These are phyloP conservation scores for Xylariales sp. DNA, from an alignment of 2,329 filamentous ascomycete species.

Conservation along the genomic window DNA sequence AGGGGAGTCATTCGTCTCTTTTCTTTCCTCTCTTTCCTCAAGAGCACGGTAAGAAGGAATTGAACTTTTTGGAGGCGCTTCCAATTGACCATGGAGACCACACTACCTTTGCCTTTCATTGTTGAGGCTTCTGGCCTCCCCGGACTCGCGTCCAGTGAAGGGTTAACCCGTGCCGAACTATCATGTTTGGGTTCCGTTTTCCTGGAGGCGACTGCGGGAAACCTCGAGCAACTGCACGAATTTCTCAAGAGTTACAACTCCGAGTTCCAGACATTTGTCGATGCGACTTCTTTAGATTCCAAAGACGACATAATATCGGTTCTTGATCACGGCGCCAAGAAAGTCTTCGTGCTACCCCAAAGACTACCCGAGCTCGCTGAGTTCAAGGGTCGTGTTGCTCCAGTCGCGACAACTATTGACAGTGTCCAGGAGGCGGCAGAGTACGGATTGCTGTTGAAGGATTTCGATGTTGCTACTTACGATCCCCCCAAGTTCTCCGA, in stretches of 20 bases:
- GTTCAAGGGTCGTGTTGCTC: slow-evolving; percentile 53
- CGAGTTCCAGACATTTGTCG: slow-evolving; percentile 65
- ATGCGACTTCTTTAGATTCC: slow-evolving; percentile 66
- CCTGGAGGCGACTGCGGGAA: slow-evolving; percentile 42
- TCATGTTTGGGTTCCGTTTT: slow-evolving; percentile 56
- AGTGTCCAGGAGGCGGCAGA: slow-evolving; percentile 39
- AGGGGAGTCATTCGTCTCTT: neutral
- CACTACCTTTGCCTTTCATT: slow-evolving; percentile 59
- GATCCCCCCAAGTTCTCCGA: slow-evolving; percentile 40
- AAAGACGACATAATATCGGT: slow-evolving; percentile 72
- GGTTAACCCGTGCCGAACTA: slow-evolving; percentile 53
- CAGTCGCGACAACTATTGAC: slow-evolving; percentile 42
- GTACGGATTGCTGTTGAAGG: slow-evolving; percentile 48
- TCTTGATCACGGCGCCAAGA: slow-evolving; percentile 79
- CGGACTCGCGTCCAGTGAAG: slow-evolving; percentile 42
- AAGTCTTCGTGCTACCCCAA: slow-evolving; percentile 72
- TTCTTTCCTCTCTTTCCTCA: neutral
- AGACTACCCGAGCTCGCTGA: slow-evolving; percentile 58
- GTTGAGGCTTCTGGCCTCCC: slow-evolving; percentile 51
- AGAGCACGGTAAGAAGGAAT: too few relatives aligned
- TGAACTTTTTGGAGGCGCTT: too few relatives aligned
- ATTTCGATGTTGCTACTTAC: slow-evolving; percentile 40
- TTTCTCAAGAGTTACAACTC: slow-evolving; percentile 47
- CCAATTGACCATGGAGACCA: slow-evolving; percentile 52
- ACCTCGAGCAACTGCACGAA: slow-evolving; percentile 35